Evolutionary conservation across 495 filamentous ascomycete genomes (phyloP).

Genomic region (Aspergillus bertholletiae): DNA sequence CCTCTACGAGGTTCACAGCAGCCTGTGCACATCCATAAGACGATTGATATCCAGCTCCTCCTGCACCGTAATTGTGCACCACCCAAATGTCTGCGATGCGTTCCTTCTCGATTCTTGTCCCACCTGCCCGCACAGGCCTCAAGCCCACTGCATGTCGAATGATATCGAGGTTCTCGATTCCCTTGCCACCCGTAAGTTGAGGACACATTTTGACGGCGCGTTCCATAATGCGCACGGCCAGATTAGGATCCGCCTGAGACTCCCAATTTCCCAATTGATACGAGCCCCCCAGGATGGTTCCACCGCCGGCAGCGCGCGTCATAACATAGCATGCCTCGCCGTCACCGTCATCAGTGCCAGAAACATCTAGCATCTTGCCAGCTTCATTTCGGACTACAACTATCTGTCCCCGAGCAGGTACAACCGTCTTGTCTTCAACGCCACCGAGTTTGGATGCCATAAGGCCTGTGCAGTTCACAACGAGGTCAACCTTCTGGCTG

Average conservation of each 20-base stretch:
- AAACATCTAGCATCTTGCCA: constrained; percentile 62
- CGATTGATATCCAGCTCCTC: constrained; percentile 87
- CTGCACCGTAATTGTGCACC: constrained; percentile 96
- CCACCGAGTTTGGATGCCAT: constrained; percentile 71
- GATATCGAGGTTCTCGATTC: constrained; percentile 76
- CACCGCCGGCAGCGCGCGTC: constrained; percentile 77
- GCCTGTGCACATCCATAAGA: constrained; percentile 78
- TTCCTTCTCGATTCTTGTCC: constrained; percentile 82
- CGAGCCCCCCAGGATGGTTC: constrained; percentile 82
- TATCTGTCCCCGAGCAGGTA: constrained; percentile 81
- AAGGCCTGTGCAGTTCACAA: constrained; percentile 88
- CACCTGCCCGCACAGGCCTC: constrained; percentile 69
- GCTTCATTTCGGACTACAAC: constrained; percentile 84
- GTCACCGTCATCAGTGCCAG: constrained; percentile 75
- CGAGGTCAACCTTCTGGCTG: constrained; percentile 59
- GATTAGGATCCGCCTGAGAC: constrained; percentile 70
- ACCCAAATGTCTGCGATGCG: constrained; percentile 64
- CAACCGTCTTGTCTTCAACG: constrained; percentile 70
- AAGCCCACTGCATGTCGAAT: constrained; percentile 87
- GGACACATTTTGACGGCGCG: constrained; percentile 70
- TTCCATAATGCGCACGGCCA: constrained; percentile 86
- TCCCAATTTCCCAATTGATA: constrained; percentile 86
- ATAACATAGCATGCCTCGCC: constrained; percentile 85
- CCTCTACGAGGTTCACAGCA: constrained; percentile 67
- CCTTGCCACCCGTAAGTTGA: constrained; percentile 68